These are phyloP conservation scores for Suhomyces sp. DNA, from an alignment of 805 yeast species.

Conservation along the genomic window DNA sequence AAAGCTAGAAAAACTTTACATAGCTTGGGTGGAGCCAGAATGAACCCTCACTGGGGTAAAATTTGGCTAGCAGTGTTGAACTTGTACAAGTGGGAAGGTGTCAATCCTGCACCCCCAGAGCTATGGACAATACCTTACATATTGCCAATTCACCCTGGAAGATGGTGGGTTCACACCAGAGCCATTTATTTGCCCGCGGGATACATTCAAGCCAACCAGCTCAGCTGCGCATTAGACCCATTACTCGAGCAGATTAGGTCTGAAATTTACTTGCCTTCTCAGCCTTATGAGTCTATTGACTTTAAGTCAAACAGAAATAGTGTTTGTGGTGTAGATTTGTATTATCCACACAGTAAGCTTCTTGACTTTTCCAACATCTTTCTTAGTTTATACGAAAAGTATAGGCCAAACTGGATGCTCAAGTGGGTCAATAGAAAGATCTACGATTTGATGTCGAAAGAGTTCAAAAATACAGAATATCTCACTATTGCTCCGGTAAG, in stretches of 20 bases:
- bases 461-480: conserved; percentile 71
- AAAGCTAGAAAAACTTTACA: conserved; percentile 72
- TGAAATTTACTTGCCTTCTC: conserved; percentile 63
- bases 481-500: conserved; percentile 93
- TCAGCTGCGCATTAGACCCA: conserved; percentile 59
- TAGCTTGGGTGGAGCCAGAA: conserved; percentile 83
- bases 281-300: conserved; percentile 63
- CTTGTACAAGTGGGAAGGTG: conserved; percentile 92
- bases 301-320: conserved; percentile 72
- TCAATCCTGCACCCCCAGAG: conserved; percentile 97
- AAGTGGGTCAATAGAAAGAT: conserved; percentile 49
- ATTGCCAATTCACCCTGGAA: conserved; percentile 85
- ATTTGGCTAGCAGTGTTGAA: conserved; percentile 81
- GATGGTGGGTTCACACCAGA: conserved; percentile 99
- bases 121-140: conserved; percentile 82
- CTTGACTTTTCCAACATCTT: conserved; percentile 60
- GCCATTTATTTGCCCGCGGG: conserved; percentile 88
- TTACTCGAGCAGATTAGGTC: conserved; percentile 61
- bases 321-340: conserved; percentile 88
- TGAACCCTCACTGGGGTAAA: conserved; percentile 97
- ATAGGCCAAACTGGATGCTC: conserved; percentile 74
- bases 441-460: conserved; percentile 68
- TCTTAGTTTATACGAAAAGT: conserved; percentile 64
- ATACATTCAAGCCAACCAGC: conserved; percentile 60
- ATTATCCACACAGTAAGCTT: conserved; percentile 82